Base-by-base conservation (phyloP, 768 basidiomycete genomes). In the Favolaschia claudopus region DNA sequence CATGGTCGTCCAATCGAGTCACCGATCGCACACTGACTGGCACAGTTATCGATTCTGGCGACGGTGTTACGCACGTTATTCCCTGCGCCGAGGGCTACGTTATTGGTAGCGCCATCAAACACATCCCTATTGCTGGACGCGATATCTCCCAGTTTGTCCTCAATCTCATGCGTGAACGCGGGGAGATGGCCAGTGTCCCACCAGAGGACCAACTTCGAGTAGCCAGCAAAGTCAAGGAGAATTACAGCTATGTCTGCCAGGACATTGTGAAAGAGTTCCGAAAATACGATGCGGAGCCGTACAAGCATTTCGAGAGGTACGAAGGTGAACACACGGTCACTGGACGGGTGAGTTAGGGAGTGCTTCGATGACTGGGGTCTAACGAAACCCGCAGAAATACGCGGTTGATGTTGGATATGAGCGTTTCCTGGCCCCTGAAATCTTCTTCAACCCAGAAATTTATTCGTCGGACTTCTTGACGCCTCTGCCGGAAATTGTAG, bases 391-490 rank as follows among this genome's bases (percentile, higher is more conserved):
- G n/a, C 70, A 96, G 95, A 93, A 95, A 91, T 98, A 99, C 78
- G 75, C 83, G 19, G 79, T 99, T 44, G 96, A 99, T 68, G 88
- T 99, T 56, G 97, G 97, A 19, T 99, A 98, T 76, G 97, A 99
- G 74, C 94, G 97, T 24, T 99, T 99, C 85, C 88, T 99, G 49
- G 97, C 96, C 6, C 96, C 97, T 6, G 97, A 99, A 75, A 97
- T 99, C 69, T 99, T 99, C 81, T 99, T 98, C 85, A 99, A 99
- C 78, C 97, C 97, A 14, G 96, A 99, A 75, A 98, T 99, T 66
- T 92, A 92, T 74, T 97, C 95, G 0, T 96, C 94, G 36, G 96
- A 99, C 74, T 98, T 98, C 83, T 75, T 99, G 62, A 98, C 96
- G 5, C 97, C 97, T 9, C 84, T 99, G 4, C 95, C 97, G 0